phyloP scores from a whole-genome alignment of 176 grass and related monocot species.

The Oryza officinalis region DNA sequence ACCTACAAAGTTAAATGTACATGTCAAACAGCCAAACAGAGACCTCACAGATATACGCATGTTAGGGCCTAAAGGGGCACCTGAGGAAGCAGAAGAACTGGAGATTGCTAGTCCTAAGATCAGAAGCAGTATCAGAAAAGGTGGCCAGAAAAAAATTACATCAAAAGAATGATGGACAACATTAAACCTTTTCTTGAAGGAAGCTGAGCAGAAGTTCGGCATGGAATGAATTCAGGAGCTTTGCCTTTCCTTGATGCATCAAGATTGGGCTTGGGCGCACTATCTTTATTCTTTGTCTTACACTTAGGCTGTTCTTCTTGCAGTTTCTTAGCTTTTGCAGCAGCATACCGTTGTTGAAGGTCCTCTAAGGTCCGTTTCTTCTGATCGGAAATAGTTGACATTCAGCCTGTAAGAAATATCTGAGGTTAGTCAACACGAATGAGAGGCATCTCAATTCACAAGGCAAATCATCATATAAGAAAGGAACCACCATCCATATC shows the following conservation, averaged over 20 bases:
- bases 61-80: background rate
- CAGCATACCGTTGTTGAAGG: slow-evolving; percentile 47
- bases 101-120: slow-evolving; percentile 22
- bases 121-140: slow-evolving; percentile 3
- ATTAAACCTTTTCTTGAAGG: slow-evolving; percentile 31
- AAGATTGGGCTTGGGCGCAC: slow-evolving; percentile 18
- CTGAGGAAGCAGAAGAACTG: background rate
- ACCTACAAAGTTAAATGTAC: slow-evolving; percentile 23
- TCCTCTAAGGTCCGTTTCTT: slow-evolving; percentile 60
- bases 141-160: background rate
- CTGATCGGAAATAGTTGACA: slow-evolving; percentile 47
- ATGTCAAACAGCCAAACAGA: background rate
- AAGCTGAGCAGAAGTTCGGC: background rate
- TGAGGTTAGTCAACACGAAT: background rate
- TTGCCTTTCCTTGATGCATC: slow-evolving; percentile 25
- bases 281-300: slow-evolving; percentile 29
- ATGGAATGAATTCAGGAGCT: background rate
- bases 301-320: slow-evolving; percentile 41
- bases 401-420: background rate
- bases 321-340: slow-evolving; percentile 57
- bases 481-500: background rate
- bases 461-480: background rate
- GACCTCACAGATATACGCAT: background rate
- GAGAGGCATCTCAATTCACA: background rate
- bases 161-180: background rate